These are phyloP conservation scores for Pythium rishiriense DNA, from an alignment of 352 stramenopile genomes.

Conservation along the genomic window DNA sequence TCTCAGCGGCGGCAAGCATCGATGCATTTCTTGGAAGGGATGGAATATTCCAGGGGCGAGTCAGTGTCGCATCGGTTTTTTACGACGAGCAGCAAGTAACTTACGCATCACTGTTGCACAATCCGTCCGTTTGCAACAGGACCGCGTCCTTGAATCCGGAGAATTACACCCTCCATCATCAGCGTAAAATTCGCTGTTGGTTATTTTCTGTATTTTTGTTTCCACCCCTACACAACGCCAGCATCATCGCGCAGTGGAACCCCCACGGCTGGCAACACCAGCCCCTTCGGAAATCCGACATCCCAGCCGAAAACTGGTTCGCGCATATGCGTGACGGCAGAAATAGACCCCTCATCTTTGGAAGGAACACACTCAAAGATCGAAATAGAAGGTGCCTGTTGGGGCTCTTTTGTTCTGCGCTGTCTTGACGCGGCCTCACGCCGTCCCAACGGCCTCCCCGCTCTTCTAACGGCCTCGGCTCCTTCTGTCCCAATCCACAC, in stretches of 20 bases:
- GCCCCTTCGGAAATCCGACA: conserved; percentile 1
- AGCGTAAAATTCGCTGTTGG: not conserved
- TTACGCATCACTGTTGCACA: conserved; percentile 18
- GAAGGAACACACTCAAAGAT: conserved; percentile 20
- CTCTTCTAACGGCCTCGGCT: not conserved
- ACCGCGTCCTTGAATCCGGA: conserved; percentile 4
- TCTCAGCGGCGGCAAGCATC: conserved; percentile 18
- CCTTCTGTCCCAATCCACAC: not conserved
- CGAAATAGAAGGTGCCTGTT: conserved; percentile 27
- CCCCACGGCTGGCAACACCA: conserved; percentile 2
- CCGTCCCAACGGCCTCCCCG: not conserved
- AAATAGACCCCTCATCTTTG: conserved; percentile 19
- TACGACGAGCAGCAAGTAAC: not conserved
- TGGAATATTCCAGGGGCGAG: conserved; percentile 18
- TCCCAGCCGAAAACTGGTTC: not conserved
- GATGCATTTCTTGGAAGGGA: conserved; percentile 16
- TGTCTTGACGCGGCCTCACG: not conserved
- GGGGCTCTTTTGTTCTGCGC: not conserved
- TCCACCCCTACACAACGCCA: not conserved
- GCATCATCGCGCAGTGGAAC: conserved; percentile 9
- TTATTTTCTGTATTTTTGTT: conserved; percentile 13
- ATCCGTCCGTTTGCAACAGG: conserved; percentile 13
- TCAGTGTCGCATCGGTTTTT: conserved; percentile 14
- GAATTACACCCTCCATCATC: not conserved
- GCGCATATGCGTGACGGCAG: not conserved